Base-by-base conservation (phyloP, 2,329 filamentous ascomycete genomes). In the Dryadomyces sulphureus region DNA sequence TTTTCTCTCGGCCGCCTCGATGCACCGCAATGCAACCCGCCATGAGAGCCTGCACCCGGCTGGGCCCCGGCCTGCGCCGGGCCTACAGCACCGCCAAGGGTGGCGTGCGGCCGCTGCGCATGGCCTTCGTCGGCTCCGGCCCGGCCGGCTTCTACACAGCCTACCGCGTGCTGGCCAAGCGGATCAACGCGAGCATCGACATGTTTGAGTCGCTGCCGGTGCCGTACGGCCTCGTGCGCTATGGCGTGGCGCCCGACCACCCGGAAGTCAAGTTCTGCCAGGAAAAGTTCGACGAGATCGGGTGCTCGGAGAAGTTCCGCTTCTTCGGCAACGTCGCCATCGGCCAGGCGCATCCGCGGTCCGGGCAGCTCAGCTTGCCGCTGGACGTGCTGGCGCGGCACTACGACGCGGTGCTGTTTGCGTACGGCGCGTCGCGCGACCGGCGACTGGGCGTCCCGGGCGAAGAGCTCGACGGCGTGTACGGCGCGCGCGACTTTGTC, bases 251-350 rank as follows among this genome's bases (percentile, higher is more conserved):
- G n/a, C 92, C 92, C 5, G 92, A 98, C 60, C 92, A 98, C 64
- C 90, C 92, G 0, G 90, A 98, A 66, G 92, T 98, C 54, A 98
- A 98, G 87, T 96, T 95, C 59, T 96, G 90, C 60, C 81, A 94
- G 67, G 86, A 92, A 14, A 94, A 87, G 56, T 95, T 98, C 56
- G 79, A 84, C 52, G 84, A 94, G 59, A 84, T 96, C 35, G 92
- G 90, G 1, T 69, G 74, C 27, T 89, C 84, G 3, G 75, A 84
- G 1, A 76, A 81, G 45, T 96, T 96, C 64, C 86, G 80, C 45
- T 98, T 95, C 59, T 71, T 95, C 41, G 92, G 92, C 47, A 98
- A 98, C 57, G 74, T 93, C 39, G 75, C 83, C 5, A 72, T 98
- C 44, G 90, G 89, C 68, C 16, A 9, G 27, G 70, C 9, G 4